Conservation (phyloP, 805 yeast species). For the Candida boidinii region DNA sequence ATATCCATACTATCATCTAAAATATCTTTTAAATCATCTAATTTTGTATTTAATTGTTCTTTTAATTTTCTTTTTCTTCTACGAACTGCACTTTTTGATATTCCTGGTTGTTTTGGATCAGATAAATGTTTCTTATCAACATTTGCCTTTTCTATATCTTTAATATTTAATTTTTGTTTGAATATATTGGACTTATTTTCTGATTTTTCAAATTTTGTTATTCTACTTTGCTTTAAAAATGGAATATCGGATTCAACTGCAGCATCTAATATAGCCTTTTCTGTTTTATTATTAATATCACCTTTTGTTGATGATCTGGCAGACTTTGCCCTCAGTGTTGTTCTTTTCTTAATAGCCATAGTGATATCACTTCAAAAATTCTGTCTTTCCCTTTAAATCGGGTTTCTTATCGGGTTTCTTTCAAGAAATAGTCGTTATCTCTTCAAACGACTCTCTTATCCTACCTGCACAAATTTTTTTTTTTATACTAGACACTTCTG, state of each 20-base stretch:
- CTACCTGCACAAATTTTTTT: no score
- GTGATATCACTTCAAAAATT: not conserved
- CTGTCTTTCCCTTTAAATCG: no score
- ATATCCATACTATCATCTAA: conserved; percentile 31
- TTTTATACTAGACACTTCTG: no score
- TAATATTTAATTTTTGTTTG: not conserved
- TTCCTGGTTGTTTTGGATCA: conserved; percentile 30
- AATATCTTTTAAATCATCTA: conserved; percentile 52
- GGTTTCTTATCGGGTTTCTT: no score
- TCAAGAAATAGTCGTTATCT: no score
- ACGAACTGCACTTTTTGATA: conserved; percentile 60
- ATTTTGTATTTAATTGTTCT: conserved; percentile 58
- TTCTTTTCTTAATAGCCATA: conserved; percentile 39
- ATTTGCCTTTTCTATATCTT: conserved; percentile 31
- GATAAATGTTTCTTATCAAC: conserved; percentile 15
- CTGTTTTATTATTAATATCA: no score
- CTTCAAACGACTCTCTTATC: no score
- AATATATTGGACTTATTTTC: conserved; percentile 25
- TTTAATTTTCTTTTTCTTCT: conserved; percentile 54
- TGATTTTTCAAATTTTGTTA: conserved; percentile 46
- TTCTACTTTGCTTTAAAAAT: conserved; percentile 42
- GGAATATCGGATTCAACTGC: no score
- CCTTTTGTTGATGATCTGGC: conserved; percentile 22
- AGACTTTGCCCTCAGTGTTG: conserved; percentile 33
- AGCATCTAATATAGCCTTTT: no score